These are phyloP conservation scores for Colletotrichum siamense DNA, from an alignment of 2,329 filamentous ascomycete species.

Conservation along the genomic window DNA sequence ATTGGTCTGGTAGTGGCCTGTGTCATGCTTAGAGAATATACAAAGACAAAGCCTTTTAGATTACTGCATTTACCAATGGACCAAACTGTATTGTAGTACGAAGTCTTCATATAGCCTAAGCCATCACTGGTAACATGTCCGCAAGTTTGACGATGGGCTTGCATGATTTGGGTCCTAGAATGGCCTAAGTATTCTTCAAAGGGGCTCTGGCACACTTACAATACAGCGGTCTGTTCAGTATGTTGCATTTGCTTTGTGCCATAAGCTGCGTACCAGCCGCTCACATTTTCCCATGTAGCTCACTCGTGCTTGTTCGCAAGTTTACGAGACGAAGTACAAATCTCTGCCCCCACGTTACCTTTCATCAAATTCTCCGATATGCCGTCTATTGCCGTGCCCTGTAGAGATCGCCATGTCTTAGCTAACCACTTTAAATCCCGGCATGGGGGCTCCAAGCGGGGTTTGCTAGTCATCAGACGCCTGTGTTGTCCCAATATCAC, in stretches of 20 bases:
- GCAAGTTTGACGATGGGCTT: neutral
- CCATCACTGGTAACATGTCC: neutral
- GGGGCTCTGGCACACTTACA: neutral
- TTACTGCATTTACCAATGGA: neutral
- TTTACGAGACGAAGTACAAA: neutral
- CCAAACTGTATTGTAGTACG: neutral
- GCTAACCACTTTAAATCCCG: neutral
- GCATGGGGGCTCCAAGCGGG: neutral
- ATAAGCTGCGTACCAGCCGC: neutral
- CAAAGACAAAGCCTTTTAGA: neutral
- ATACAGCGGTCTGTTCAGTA: neutral
- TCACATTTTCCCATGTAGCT: neutral
- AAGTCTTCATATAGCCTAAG: accelerated
- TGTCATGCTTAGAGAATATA: neutral
- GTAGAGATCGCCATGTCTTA: neutral
- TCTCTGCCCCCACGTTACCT: neutral
- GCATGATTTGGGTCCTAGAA: neutral
- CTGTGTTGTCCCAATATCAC: neutral
- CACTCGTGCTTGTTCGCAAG: neutral
- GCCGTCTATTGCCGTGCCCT: neutral
- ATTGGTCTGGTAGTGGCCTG: neutral
- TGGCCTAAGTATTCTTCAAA: neutral
- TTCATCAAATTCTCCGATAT: neutral
- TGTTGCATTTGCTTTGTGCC: neutral
- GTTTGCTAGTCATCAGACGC: neutral